A percentile compares a stretch with the other conserved stretches of the same genome.
These are phyloP conservation scores for Suhomyces canberraensis DNA, from an alignment of 805 yeast genomes.

Conservation along the genomic window DNA sequence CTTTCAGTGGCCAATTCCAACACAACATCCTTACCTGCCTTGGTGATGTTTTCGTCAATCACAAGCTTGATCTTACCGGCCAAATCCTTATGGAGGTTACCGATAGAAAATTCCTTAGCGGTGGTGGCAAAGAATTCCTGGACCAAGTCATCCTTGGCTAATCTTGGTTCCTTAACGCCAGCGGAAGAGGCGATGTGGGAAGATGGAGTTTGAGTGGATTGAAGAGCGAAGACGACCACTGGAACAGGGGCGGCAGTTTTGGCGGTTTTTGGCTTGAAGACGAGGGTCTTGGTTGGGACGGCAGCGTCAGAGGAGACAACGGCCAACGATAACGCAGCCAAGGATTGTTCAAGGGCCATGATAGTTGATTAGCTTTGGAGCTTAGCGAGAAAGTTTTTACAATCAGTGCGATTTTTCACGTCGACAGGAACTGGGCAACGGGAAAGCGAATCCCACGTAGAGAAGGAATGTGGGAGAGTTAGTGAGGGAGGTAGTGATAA, in stretches of 20 bases:
- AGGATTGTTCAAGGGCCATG: slow-evolving; percentile 68
- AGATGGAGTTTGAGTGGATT: slow-evolving; percentile 67
- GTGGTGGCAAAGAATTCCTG: slow-evolving; percentile 54
- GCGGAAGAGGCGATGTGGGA: slow-evolving; percentile 63
- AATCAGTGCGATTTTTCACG: too few species aligned
- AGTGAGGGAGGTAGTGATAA: too few species aligned
- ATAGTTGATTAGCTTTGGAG: slow-evolving; percentile 1
- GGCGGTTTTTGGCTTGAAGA: slow-evolving; percentile 89
- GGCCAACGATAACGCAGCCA: slow-evolving; percentile 63
- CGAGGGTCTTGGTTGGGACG: slow-evolving; percentile 64
- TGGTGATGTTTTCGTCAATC: slow-evolving; percentile 49
- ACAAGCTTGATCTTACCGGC: slow-evolving; percentile 61
- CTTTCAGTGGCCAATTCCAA: slow-evolving; percentile 50
- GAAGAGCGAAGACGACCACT: slow-evolving; percentile 72
- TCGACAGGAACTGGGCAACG: too few species aligned
- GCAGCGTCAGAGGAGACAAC: slow-evolving; percentile 52
- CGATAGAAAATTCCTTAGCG: slow-evolving; percentile 62
- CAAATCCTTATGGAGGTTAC: slow-evolving; percentile 40
- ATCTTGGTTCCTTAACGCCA: slow-evolving; percentile 77
- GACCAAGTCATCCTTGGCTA: slow-evolving; percentile 80
- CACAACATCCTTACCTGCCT: slow-evolving; percentile 33
- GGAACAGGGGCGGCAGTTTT: slow-evolving; percentile 78
- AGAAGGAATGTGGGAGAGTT: too few species aligned
- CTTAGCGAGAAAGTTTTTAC: background rate
- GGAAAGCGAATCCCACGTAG: too few species aligned